phyloP scores from a whole-genome alignment of 768 basidiomycete species.

The Polyporus arcularius region DNA sequence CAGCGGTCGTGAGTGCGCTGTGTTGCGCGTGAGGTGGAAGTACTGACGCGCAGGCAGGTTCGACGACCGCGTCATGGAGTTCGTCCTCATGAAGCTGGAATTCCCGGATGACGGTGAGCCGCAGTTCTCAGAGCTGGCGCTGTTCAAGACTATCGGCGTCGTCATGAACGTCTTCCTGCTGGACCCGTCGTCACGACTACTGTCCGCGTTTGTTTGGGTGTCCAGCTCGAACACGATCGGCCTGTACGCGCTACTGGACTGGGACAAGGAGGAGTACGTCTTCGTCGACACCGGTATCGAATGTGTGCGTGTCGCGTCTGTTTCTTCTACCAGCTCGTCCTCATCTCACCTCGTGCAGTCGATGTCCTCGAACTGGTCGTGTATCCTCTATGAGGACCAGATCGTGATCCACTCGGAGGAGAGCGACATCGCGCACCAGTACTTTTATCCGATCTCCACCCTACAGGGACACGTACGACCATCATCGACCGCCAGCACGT shows the following conservation, averaged over 20 bases:
- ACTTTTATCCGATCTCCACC: slow-evolving; percentile 60
- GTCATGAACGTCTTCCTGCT: slow-evolving; percentile 81
- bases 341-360: slow-evolving; percentile 39
- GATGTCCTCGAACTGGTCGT: slow-evolving; percentile 75
- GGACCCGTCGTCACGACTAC: slow-evolving; percentile 58
- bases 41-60: slow-evolving; percentile 15
- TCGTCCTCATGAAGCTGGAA: slow-evolving; percentile 66
- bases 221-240: slow-evolving; percentile 55
- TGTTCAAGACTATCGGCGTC: slow-evolving; percentile 63
- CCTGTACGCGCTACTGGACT: slow-evolving; percentile 65
- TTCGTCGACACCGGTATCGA: slow-evolving; percentile 75
- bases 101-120: slow-evolving; percentile 52
- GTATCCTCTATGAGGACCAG: slow-evolving; percentile 63
- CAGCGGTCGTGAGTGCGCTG: slow-evolving; percentile 18
- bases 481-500: slow-evolving; percentile 11
- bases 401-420: slow-evolving; percentile 79
- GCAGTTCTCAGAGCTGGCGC: slow-evolving; percentile 57
- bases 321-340: background rate
- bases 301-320: slow-evolving; percentile 53
- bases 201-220: slow-evolving; percentile 74
- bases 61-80: slow-evolving; percentile 68
- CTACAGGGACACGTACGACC: slow-evolving; percentile 33
- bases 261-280: slow-evolving; percentile 65
- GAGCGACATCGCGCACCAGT: slow-evolving; percentile 61
- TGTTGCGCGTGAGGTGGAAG: background rate